Evolutionary conservation across 176 grass and related monocot genomes (phyloP).

Genomic region (Otatea glauca): DNA sequence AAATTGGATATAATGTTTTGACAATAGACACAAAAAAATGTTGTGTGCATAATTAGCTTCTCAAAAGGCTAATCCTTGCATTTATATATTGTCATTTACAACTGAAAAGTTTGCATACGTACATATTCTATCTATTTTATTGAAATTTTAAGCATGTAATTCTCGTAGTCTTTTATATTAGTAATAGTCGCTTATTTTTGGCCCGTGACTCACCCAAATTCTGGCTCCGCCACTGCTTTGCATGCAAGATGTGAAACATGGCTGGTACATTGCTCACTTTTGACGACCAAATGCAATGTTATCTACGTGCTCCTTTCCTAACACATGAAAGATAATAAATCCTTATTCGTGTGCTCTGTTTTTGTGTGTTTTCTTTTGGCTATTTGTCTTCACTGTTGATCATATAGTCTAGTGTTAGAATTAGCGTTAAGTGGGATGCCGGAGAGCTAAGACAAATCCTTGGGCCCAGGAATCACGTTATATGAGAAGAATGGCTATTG

Average conservation of each 20-base stretch:
- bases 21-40: too few species aligned
- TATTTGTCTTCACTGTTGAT: not conserved
- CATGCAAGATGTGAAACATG: conserved; percentile 10
- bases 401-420: not conserved
- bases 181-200: too few species aligned
- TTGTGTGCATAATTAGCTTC: too few species aligned
- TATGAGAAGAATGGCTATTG: not conserved
- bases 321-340: not conserved
- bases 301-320: not conserved
- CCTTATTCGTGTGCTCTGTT: not conserved
- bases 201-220: too few species aligned
- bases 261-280: not conserved
- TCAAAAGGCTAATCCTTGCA: too few species aligned
- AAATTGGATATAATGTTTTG: too few species aligned
- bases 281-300: not conserved
- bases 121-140: too few species aligned
- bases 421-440: not conserved
- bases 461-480: not conserved
- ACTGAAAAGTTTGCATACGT: too few species aligned
- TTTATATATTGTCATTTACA: too few species aligned
- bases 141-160: too few species aligned
- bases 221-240: not conserved
- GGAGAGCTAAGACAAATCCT: not conserved
- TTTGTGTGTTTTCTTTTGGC: too few species aligned
- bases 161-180: too few species aligned